Evolutionary conservation across 495 filamentous ascomycete genomes (phyloP), one percentile per base, ranked within the genome.

Genomic region (Aspergillus heteromorphus): DNA sequence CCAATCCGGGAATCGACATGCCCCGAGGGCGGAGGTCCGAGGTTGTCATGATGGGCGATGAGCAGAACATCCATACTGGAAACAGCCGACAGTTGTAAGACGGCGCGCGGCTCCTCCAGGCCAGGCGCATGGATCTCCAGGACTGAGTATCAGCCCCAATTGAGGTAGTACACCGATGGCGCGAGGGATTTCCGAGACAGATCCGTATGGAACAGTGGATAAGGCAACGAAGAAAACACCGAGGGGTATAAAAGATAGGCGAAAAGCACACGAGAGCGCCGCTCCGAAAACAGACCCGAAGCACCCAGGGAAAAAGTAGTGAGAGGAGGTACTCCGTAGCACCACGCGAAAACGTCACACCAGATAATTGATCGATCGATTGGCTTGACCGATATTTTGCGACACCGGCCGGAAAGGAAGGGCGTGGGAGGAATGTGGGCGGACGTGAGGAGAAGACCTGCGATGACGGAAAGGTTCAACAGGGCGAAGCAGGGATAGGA

Each of bases 401-500:
- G 43, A 40, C 14, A 48, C 31, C 25, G 27, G n/a, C 34, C 5
- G 34, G 34, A 38, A 38, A 21, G 17, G 29, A 48, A 29, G 30
- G 41, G 6, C 42, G 5, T 40, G 31, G 29, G 21, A 47, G 11
- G 23, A 27, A 47, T 47, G 43, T 52, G 14, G 25, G 14, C n/a
- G 49, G 14, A 18, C 8, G 21, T 21, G 41, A 47, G 31, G 27
- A 29, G 40, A 51, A 29, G 40, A 51, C 21, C 21, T 34, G 42
- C 20, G 40, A 27, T 18, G 30, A 50, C 17, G 20, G 34, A 51
- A 49, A 19, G 38, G 19, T 51, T 63, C 31, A 62, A 20, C 18
- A 61, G 47, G 55, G 47, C 51, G 29, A 49, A 38, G 49, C 40
- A 63, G 36, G 60, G 60, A 56, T 56, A 53, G 9, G 31, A 38